Base-by-base conservation (phyloP, 371 early-diverging fungal genomes). In the Mortierella sp. region DNA sequence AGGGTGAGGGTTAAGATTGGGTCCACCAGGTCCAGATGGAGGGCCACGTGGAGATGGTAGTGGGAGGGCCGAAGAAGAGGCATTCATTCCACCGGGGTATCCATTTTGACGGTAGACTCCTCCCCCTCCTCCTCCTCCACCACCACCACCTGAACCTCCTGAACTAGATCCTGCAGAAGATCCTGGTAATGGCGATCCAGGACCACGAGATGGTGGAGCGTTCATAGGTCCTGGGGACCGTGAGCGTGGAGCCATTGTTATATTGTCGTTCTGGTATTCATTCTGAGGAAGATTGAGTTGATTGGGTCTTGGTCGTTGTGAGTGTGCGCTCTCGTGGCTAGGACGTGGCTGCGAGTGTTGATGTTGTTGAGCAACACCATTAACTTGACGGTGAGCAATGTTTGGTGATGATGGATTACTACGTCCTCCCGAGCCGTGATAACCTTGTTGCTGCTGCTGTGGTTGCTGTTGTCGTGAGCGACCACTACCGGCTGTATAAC, bases 101-200 rank as follows among this genome's bases (percentile, higher is more conserved):
- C 77, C 77, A 43, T 78, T 78, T 58, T 78, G 78, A 40, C 75
- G 79, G 66, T 74, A 79, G 12, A 70, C 47, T 57, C 74, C 74
- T 52, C 64, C 69, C 6, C 47, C 52, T 26, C 66, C 61, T 30
- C 70, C 77, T 57, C 59, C 55, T 47, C 74, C 74, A 32, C 64
- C 69, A 11, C 45, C 52, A 22, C 66, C 61, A n/a, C 70, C 76
- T 55, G 45, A 40, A 0, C 20, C 10, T n/a, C n/a, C n/a, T n/a
- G n/a, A n/a, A n/a, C n/a, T n/a, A n/a, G n/a, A n/a, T 49, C 59
- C 73, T 28, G 54, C 43, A 43, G 11, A 28, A 28, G 66, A 62
- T 9, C 72, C 77, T 60, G 70, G 71, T 26, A 63, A 20, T 5
- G 74, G 70, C 24, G 66, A 66, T 58, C 74, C 79, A 10, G 78